Conservation (phyloP, 768 basidiomycete genomes). For the Suillus decipiens region DNA sequence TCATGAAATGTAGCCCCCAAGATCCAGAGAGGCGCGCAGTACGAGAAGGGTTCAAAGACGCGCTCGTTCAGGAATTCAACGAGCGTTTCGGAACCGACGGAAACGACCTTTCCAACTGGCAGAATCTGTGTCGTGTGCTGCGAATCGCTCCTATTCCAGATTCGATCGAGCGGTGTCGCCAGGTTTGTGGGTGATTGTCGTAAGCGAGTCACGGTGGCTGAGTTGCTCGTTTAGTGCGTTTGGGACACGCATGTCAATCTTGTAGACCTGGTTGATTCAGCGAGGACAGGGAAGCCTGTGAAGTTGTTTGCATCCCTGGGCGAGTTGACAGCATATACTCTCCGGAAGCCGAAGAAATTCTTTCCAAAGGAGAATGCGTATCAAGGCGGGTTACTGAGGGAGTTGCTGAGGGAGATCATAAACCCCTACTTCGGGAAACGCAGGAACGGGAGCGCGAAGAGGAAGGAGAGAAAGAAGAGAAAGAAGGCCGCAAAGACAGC, state of each 20-base stretch:
- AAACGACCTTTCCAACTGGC: slow-evolving; percentile 11
- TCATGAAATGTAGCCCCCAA: neutral
- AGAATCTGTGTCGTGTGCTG: slow-evolving; percentile 9
- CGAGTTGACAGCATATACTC: slow-evolving; percentile 27
- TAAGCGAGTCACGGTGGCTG: neutral
- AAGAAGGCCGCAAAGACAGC: slow-evolving; percentile 12
- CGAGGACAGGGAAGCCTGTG: slow-evolving; percentile 18
- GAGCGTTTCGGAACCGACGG: slow-evolving; percentile 14
- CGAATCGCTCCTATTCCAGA: slow-evolving; percentile 9
- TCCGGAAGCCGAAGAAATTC: slow-evolving; percentile 12
- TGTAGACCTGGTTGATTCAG: slow-evolving; percentile 31
- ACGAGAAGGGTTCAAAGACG: slow-evolving; percentile 8
- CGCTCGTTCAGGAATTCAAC: slow-evolving; percentile 15
- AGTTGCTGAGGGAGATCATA: slow-evolving; percentile 22
- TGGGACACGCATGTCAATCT: slow-evolving; percentile 32
- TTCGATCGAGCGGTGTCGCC: neutral
- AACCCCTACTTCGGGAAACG: slow-evolving; percentile 19
- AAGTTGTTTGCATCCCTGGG: slow-evolving; percentile 22
- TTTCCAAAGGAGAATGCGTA: slow-evolving; percentile 32
- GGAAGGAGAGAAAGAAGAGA: slow-evolving; percentile 19
- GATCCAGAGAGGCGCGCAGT: neutral
- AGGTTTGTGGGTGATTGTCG: neutral
- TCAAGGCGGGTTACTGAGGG: slow-evolving; percentile 32
- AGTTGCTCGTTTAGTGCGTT: slow-evolving; percentile 6
- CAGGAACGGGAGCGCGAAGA: slow-evolving; percentile 23